A percentile compares a stretch with the other conserved stretches of the same genome.
These are phyloP conservation scores for Bodo saltans DNA, from an alignment of 78 protist genomes.

Conservation along the genomic window DNA sequence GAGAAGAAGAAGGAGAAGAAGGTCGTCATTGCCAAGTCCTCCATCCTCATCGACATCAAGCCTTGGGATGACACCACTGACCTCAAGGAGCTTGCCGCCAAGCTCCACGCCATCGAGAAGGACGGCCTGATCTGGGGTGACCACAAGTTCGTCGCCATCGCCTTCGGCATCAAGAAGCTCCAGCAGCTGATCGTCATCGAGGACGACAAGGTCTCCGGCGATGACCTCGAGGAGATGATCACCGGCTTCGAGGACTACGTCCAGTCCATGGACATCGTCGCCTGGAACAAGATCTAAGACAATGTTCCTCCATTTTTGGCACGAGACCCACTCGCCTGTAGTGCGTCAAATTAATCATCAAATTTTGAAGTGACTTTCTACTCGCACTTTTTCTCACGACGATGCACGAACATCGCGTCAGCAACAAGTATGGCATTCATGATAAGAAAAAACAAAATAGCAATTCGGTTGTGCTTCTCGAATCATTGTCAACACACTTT, in stretches of 20 bases:
- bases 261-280: slow-evolving; percentile 65
- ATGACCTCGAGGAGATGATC: slow-evolving; percentile 65
- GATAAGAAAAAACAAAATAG: too few species aligned
- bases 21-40: slow-evolving; percentile 54
- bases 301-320: too few species aligned
- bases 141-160: slow-evolving; percentile 55
- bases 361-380: too few species aligned
- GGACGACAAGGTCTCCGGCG: slow-evolving; percentile 54
- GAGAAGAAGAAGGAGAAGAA: slow-evolving; percentile 47
- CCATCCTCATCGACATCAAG: slow-evolving; percentile 73
- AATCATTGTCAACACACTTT: too few species aligned
- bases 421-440: too few species aligned
- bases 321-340: too few species aligned
- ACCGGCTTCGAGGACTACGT: slow-evolving; percentile 69
- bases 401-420: too few species aligned
- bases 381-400: too few species aligned
- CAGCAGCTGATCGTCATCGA: slow-evolving; percentile 61
- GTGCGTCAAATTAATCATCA: too few species aligned
- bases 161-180: slow-evolving; percentile 85
- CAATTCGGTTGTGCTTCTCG: too few species aligned
- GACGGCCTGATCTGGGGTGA: slow-evolving; percentile 84
- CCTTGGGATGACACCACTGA: slow-evolving; percentile 81
- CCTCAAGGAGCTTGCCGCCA: slow-evolving; percentile 57
- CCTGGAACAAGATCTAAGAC: slow-evolving; percentile 74
- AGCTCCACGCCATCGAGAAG: slow-evolving; percentile 49